Evolutionary conservation across 495 filamentous ascomycete genomes (phyloP), one percentile per base, ranked within the genome.

Genomic region (Bathelium albidoporum): DNA sequence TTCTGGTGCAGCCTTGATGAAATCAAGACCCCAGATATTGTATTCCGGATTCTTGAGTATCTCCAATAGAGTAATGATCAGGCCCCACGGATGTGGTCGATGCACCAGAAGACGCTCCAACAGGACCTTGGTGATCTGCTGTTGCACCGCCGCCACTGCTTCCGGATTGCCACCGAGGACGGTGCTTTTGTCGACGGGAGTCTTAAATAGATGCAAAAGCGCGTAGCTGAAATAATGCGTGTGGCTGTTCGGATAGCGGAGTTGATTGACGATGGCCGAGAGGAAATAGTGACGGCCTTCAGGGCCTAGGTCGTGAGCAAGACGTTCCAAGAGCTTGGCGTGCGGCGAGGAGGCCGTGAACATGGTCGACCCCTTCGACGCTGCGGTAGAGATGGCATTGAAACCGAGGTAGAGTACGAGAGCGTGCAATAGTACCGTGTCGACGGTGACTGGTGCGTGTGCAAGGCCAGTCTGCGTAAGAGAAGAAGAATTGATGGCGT

Each of bases 1-100:
- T 78, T 95, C 89, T 59, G 90, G 90, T 55, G 86, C 83, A 66
- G 85, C 82, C 78, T 95, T 93, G 77, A 96, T 89, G 65, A 95
- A 97, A 45, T 89, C 89, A 65, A 96, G 80, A 45, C 91, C 87
- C 80, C 94, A 99, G 80, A 99, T 93, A 68, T 84, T 82, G 69
- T 90, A 91, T 68, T 83, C 88, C 49, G 87, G 85, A 71, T 95
- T 97, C 78, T 96, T 94, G 62, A 95, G 79, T 53, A 99, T 79
- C 77, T 97, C 95, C 52, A 95, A 77, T 58, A 95, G 81, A 24
- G 91, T 95, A 63, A 95, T 87, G 73, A 97, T 89, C 44, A 97
- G 75, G 18, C 94, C 94, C 94, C 94, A 99, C 16, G 94, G 92
- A 73, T 97, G 95, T 32, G 94, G 94, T 72, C 92, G 90, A 73